Base-by-base conservation (phyloP, 2,329 filamentous ascomycete genomes). In the Botryotinia narcissicola region DNA sequence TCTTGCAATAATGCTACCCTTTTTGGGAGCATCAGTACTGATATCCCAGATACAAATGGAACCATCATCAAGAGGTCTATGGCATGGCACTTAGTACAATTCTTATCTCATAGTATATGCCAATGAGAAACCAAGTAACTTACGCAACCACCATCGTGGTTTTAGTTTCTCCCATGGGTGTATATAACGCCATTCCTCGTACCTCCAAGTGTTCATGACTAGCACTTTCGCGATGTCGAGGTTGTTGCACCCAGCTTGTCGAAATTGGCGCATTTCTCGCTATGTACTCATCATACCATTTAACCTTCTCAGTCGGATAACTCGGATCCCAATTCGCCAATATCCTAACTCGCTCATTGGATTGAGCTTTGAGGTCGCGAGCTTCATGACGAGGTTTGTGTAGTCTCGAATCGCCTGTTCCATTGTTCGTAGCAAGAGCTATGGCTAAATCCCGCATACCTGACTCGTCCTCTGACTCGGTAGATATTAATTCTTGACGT, bases 281-380 rank as follows among this genome's bases (percentile, higher is more conserved):
- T 75, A 97, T 91, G 80, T 94, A 97, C 82, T 98, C 95, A 72
- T 92, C 88, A 81, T 97, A 97, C 92, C 94, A 98, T 67, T 92
- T 90, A 32, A 95, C 86, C 59, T 85, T 85, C 82, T 98, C 94
- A 7, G 83, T 84, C 0, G 90, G 88, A 76, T 92, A 94, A 0
- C 89, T 89, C 0, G 93, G 93, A 77, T 97, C 93, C 94, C 94
- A 97, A 77, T 93, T 93, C 7, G 91, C 90, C 79, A 92, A 84
- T 73, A 93, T 87, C 68, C 90, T 87, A 35, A 84, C 82, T 72
- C 84, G 84, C 77, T 87, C 84, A 72, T 77, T 78, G 32, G 79
- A 78, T 61, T 60, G 72, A 32, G 73, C 76, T 61, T 79, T 78
- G 48, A 77, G 40, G 73, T 79, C 75, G 67, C 69, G 72, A 22